Evolutionary conservation across 2,329 filamentous ascomycete species (phyloP), one percentile per base, ranked within the genome.

Genomic region (Apiospora hydei): DNA sequence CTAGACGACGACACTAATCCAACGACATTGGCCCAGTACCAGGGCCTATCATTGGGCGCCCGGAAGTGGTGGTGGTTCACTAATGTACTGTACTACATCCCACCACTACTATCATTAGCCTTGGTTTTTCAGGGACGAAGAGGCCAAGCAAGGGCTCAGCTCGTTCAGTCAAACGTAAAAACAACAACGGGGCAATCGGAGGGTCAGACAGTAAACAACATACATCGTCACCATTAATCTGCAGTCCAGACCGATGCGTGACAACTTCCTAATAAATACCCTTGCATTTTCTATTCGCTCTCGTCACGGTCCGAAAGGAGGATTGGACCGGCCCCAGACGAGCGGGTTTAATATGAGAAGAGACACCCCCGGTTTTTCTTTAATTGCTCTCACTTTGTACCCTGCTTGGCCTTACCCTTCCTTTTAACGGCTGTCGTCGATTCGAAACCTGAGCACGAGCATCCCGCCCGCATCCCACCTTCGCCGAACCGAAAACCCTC

Each of bases 391-490:
- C 57, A 14, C 34, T 2, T n/a, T 43, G 41, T 43, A 43, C n/a
- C 24, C 11, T 10, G 21, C 11, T n/a, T 51, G n/a, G 26, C 26
- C 51, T 34, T 51, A 14, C 16, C 30, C n/a, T 61, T 34, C 53
- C 18, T 38, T 64, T 41, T 41, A 21, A 16, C 57, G 53, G 26
- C 57, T n/a, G 57, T 16, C 34, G 57, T 64, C 34, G 57, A 41
- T 64, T 61, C 30, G 30, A 34, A 57, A 57, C 51, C 51, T 57
- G 51, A 61, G 53, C 53, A 61, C 53, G 30, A 61, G 53, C 57
- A 64, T 64, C 34, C 51, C 53, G 53, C 53, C 53, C 57, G 34
- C 57, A 64, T 64, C 57, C 57, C 57, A 41, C 57, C 57, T 41
- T 64, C 57, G 57, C 57, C 57, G 30, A n/a, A 21, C 57, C 34